Evolutionary conservation across 495 filamentous ascomycete species (phyloP), one percentile per base, ranked within the genome.

Genomic region (Penicillium pulvis): DNA sequence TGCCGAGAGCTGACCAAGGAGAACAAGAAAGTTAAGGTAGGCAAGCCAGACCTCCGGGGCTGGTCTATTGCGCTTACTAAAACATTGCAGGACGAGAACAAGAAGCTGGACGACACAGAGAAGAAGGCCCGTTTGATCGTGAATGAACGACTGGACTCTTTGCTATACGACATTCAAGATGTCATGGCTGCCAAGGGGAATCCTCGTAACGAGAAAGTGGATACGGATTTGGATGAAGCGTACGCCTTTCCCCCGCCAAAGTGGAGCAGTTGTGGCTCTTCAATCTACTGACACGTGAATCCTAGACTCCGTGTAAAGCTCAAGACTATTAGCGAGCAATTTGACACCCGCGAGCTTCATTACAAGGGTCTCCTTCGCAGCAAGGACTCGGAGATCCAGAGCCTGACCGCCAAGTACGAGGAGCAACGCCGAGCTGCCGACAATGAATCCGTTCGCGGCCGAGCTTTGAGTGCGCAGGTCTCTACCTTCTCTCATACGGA

Each of bases 401-500:
- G 88, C 68, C 88, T 96, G 57, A 84, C 90, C 67, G 89, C 90
- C 31, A 85, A 90, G 57, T 91, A 87, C 57, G 95, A 98, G 67
- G 86, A 92, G 51, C 90, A 97, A 64, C 89, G 90, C 68, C 94
- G 95, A 69, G 80, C 84, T 45, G 89, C 92, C 45, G 93, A 98
- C 59, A 80, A 81, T 42, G 94, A 98, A 74, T 75, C 84, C 16
- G 78, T 79, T 41, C 87, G 91, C 51, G 91, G 91, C 57, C 87
- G 91, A 41, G 87, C 92, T 60, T 75, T 98, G 33, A 96, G 90
- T 56, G 80, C 86, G 6, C 95, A 98, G 69, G 95, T 97, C 28
- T 90, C 91, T 42, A 97, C 95, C 0, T 98, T 98, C 71, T 92
- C 92, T 12, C 92, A 97, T 72, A 98, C 94, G 6, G 94, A 98